Base-by-base conservation (phyloP, 345 rosid species). In the Arabidopsis arenosa region DNA sequence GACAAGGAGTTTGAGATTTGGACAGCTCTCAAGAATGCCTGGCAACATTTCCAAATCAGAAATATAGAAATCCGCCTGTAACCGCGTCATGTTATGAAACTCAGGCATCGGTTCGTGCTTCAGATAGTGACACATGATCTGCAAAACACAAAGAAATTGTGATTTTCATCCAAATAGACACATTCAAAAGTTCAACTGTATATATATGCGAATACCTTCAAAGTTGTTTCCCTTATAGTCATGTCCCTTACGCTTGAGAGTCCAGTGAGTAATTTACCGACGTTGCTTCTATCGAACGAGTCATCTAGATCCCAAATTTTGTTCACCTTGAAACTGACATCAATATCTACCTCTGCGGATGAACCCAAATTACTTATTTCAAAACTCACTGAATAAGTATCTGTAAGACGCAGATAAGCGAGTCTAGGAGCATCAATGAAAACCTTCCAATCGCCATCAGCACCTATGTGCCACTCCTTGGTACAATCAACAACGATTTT, bases 371-470 rank as follows among this genome's bases (percentile, higher is more conserved):
- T 53, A n/a, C 37, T 18, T 13, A 68, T 51, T 5, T 3, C 56
- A 53, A 52, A 67, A 39, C 21, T 39, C 1, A 3, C 72, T 3
- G 72, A 51, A 3, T 39, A 26, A 40, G 13, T 36, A 53, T 68
- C 72, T 2, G 2, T 0, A 39, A 68, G 36, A 17, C 51, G 39
- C 49, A 53, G 49, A 53, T 68, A 68, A 0, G 36, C 30, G 9
- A 67, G 72, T n/a, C 37, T 13, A 68, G 62, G 62, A 68, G 49
- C 49, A 52, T 68, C 72, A n/a, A 68, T 53, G 51, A 68, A 11
- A 53, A 68, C 61, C 55, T 67, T 39, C 28, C 30, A 28, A 2
- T 28, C 30, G 30, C 4, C 30, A 3, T 2, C 4, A 28, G 2
- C 30, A 28, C 4, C 30, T 2, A 28, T 28, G 4, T 2, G 4